Evolutionary conservation across 257 asterid genomes (phyloP), one percentile per base, ranked within the genome.

Genomic region (Craterostigma plantagineum): DNA sequence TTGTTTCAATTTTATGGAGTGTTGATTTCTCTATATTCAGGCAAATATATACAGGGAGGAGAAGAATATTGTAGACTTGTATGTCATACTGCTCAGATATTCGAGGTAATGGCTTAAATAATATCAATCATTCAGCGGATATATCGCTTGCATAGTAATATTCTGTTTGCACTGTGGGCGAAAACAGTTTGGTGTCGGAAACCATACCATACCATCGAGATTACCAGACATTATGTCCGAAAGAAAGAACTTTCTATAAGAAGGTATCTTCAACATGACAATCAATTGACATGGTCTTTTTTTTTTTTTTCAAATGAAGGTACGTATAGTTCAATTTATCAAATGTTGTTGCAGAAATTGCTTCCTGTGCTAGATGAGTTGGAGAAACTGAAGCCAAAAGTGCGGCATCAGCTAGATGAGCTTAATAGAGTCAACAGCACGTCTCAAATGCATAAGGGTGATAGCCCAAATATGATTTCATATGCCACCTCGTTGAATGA

Each of bases 101-200:
- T 69, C 87, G 39, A 86, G 94, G 94, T 81, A 60, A 62, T 42
- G 12, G 40, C 35, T 43, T 43, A 27, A 43, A 13, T 23, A 23
- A 23, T 23, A 23, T 23, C 30, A 23, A 23, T 23, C 2, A 23
- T 2, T 23, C 6, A 23, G 6, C 6, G 30, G 30, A 23, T 23
- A 6, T 2, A 23, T 6, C 30, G 6, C 4, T 23, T 23, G 30
- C 4, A 23, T 23, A 23, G 4, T 23, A 23, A 23, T 23, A 6
- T 2, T 23, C 30, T 23, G 30, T 23, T 23, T 2, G 30, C 2
- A 23, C 6, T 23, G 30, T 23, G 30, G 30, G 30, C 6, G 30
- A 23, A 23, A 63, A 57, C 81, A 90, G 93, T 63, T 80, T 90
- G 90, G 75, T 72, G 59, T 79, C 91, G 5, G 93, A 90, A 72